Conservation (phyloP, 495 filamentous ascomycete genomes). For the Neurospora tetrasperma region DNA sequence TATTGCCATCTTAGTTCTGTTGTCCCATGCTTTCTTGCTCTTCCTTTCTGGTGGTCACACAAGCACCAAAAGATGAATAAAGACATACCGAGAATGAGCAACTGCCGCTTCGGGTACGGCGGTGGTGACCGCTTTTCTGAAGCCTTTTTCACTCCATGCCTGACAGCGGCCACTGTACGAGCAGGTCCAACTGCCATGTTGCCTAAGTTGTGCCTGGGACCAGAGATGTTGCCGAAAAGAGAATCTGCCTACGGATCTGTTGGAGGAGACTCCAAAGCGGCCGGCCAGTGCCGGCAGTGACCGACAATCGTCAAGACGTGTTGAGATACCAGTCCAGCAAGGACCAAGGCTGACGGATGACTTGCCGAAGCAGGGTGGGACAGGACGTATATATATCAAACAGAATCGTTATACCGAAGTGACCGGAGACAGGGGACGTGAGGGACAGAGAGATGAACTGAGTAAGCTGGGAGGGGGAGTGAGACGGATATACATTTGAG, state of each 20-base stretch:
- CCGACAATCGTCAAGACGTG: background rate
- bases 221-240: background rate
- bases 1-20: background rate
- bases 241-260: background rate
- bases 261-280: background rate
- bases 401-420: background rate
- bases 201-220: slow-evolving; percentile 8
- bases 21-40: background rate
- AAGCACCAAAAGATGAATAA: background rate
- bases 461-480: background rate
- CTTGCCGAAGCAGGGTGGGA: slow-evolving; percentile 6
- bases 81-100: slow-evolving; percentile 61
- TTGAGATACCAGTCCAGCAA: background rate
- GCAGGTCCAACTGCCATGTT: slow-evolving; percentile 4
- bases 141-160: background rate
- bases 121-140: slow-evolving; percentile 15
- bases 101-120: slow-evolving; percentile 47
- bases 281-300: background rate
- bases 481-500: background rate
- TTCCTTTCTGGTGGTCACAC: slow-evolving; percentile 1
- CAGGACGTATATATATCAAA: slow-evolving; percentile 3
- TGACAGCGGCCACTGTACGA: slow-evolving; percentile 4
- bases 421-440: background rate
- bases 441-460: slow-evolving; percentile 6
- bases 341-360: background rate